A percentile compares a stretch with the other conserved stretches of the same genome.
Conservation (phyloP, 2,329 filamentous ascomycete genomes). For the Ilyonectria destructans region DNA sequence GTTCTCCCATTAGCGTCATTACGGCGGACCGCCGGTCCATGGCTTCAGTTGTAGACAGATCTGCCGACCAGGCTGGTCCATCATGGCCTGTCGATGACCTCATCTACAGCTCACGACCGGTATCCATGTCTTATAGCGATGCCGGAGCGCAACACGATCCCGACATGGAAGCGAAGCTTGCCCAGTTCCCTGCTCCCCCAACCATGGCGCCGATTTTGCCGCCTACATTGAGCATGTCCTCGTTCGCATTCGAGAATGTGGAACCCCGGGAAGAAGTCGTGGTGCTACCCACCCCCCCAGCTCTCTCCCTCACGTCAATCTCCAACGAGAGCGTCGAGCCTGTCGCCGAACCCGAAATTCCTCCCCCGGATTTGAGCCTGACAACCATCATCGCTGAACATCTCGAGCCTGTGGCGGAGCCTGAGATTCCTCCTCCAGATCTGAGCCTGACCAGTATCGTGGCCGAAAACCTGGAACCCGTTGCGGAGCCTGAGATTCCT, state of each 20-base stretch:
- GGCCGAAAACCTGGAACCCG: constrained; percentile 50
- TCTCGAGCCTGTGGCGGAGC: constrained; percentile 50
- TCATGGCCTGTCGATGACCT: constrained; percentile 50
- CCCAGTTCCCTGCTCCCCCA: constrained; percentile 70
- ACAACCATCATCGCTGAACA: constrained; percentile 47
- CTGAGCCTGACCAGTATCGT: constrained; percentile 49
- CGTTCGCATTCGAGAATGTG: constrained; percentile 62
- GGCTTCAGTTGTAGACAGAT: constrained; percentile 58
- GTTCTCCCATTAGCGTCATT: constrained; percentile 49
- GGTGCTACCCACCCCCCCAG: constrained; percentile 49
- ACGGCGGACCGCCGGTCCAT: constrained; percentile 58
- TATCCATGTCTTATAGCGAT: constrained; percentile 70
- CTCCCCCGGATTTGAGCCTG: constrained; percentile 48
- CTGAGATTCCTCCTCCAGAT: constrained; percentile 43
- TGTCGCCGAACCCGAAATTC: constrained; percentile 47
- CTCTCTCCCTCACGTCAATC: constrained; percentile 54
- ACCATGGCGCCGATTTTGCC: constrained; percentile 53
- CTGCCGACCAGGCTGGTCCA: constrained; percentile 43
- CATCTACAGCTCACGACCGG: constrained; percentile 56
- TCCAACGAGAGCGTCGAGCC: constrained; percentile 60
- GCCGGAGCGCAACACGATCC: constrained; percentile 67
- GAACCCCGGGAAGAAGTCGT: constrained; percentile 60
- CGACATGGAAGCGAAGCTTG: constrained; percentile 68
- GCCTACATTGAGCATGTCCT: constrained; percentile 61
- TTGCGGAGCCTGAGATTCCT: constrained; percentile 43